These are phyloP conservation scores for Rhizoclosmatium globosum DNA, from an alignment of 192 early-diverging fungal genomes.

Conservation along the genomic window DNA sequence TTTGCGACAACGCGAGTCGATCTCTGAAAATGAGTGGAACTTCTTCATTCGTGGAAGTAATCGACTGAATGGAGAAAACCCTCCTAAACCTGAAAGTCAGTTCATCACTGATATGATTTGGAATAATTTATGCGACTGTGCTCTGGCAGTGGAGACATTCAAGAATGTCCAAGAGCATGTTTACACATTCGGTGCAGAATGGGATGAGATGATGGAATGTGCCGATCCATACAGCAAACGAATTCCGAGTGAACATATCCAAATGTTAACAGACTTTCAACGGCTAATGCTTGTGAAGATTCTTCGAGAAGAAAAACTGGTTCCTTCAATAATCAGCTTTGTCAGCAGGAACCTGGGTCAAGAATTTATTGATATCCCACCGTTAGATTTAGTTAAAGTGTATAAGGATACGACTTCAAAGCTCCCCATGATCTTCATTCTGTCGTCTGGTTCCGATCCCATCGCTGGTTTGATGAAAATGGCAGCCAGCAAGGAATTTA, in stretches of 20 bases:
- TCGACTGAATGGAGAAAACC: slow-evolving; percentile 44
- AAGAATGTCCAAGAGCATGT: slow-evolving; percentile 57
- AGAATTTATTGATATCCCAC: slow-evolving; percentile 66
- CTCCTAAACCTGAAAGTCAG: slow-evolving; percentile 48
- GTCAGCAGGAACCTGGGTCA: slow-evolving; percentile 61
- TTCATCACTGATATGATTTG: slow-evolving; percentile 62
- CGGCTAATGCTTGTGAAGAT: slow-evolving; percentile 64
- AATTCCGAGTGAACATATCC: slow-evolving; percentile 50
- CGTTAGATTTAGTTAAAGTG: slow-evolving; percentile 61
- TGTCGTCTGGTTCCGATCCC: slow-evolving; percentile 70
- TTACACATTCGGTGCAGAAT: slow-evolving; percentile 53
- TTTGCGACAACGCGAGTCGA: slow-evolving; percentile 51
- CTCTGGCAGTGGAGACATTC: slow-evolving; percentile 48
- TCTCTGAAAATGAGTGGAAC: slow-evolving; percentile 62
- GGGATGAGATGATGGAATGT: slow-evolving; percentile 59
- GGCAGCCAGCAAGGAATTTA: slow-evolving; percentile 60
- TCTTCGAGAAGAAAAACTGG: slow-evolving; percentile 66
- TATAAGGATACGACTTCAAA: slow-evolving; percentile 62
- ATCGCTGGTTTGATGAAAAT: slow-evolving; percentile 63
- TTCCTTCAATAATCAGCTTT: slow-evolving; percentile 58
- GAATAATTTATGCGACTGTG: slow-evolving; percentile 61
- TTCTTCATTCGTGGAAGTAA: slow-evolving; percentile 66
- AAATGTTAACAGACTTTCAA: slow-evolving; percentile 54
- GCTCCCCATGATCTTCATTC: slow-evolving; percentile 69
- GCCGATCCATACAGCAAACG: slow-evolving; percentile 44